These are phyloP conservation scores for Acanthamoeba lenticulata DNA, from an alignment of 208 protist genomes.

Conservation along the genomic window DNA sequence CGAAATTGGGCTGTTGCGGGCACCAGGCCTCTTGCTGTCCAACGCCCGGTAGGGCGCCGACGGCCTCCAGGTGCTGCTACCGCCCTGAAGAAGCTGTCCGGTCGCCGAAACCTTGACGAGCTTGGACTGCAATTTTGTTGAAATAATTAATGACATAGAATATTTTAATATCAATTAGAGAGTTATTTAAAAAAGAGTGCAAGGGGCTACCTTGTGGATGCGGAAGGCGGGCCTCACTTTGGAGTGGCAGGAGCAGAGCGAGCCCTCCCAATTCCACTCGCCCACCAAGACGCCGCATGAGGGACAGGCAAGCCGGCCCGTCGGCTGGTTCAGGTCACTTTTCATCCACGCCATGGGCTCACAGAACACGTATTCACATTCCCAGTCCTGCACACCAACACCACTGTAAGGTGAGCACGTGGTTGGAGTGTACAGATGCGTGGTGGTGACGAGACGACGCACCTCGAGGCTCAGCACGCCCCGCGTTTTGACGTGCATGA, in stretches of 20 bases:
- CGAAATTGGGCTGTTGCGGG: neutral
- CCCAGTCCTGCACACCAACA: too few species aligned
- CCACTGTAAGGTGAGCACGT: too few species aligned
- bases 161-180: neutral
- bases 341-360: constrained; percentile 43
- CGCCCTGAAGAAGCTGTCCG: neutral
- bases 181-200: neutral
- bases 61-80: neutral
- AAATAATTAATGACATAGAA: too few species aligned
- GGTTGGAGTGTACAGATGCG: too few species aligned
- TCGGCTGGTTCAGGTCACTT: neutral
- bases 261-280: constrained; percentile 11
- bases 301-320: neutral
- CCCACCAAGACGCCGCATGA: neutral
- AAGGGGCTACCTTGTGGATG: neutral
- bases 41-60: too few species aligned
- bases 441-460: too few species aligned
- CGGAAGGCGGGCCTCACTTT: constrained; percentile 14
- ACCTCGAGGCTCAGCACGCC: neutral
- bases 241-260: neutral
- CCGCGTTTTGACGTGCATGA: neutral
- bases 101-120: neutral
- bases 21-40: neutral
- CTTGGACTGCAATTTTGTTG: too few species aligned
- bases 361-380: neutral